Conservation (phyloP, 2,329 filamentous ascomycete species). For the Cercospora beticola region DNA sequence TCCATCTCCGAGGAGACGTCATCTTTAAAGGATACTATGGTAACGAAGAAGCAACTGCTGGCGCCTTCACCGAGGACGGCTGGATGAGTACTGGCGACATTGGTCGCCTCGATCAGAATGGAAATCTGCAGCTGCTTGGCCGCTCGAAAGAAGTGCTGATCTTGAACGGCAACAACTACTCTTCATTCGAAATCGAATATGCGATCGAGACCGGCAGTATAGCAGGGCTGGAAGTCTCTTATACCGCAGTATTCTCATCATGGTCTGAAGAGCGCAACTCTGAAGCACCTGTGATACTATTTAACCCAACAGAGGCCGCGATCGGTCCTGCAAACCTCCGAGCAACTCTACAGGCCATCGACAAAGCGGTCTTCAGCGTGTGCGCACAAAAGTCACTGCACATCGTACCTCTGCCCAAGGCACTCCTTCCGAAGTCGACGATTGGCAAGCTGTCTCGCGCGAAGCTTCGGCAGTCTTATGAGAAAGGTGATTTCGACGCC, state of each 20-base stretch:
- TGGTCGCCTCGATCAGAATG: constrained; percentile 23
- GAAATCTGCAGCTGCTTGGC: constrained; percentile 26
- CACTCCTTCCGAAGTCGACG: constrained; percentile 25
- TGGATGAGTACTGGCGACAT: constrained; percentile 39
- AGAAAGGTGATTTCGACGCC: constrained; percentile 20
- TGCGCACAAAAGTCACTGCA: constrained; percentile 25
- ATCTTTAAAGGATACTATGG: constrained; percentile 43
- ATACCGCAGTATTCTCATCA: constrained; percentile 26
- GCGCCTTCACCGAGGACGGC: constrained; percentile 39
- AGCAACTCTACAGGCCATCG: constrained; percentile 20
- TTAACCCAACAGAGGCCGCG: constrained; percentile 26
- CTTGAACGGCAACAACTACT: constrained; percentile 29
- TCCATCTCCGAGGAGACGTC: constrained; percentile 18
- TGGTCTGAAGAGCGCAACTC: constrained; percentile 26
- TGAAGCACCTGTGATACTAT: constrained; percentile 25
- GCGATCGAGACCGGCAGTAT: constrained; percentile 24
- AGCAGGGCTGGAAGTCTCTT: constrained; percentile 19
- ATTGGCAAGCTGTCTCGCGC: constrained; percentile 30
- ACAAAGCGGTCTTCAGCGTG: constrained; percentile 22
- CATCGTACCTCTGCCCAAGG: constrained; percentile 25
- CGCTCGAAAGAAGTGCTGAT: constrained; percentile 29
- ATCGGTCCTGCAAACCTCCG: constrained; percentile 22
- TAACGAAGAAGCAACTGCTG: constrained; percentile 38
- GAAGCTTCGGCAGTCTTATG: constrained; percentile 23
- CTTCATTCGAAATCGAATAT: constrained; percentile 28